These are phyloP conservation scores for Eutypella sp. DNA, from an alignment of 2,329 filamentous ascomycete species.

Conservation along the genomic window DNA sequence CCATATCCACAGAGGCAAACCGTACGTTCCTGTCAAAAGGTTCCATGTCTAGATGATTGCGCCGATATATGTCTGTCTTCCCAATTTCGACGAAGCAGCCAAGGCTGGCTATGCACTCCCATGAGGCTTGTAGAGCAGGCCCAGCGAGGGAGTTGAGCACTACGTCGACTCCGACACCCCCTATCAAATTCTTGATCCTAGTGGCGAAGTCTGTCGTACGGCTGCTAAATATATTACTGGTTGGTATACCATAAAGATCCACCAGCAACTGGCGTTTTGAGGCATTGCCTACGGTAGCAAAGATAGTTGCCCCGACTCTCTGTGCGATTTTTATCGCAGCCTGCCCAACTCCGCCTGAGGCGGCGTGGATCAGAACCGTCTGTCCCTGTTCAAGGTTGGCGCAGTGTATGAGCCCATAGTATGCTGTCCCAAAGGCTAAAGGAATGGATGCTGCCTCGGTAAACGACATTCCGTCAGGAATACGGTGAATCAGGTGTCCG, in stretches of 20 bases:
- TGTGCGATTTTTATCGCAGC: slow-evolving; percentile 15
- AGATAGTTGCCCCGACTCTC: slow-evolving; percentile 20
- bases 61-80: neutral
- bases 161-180: neutral
- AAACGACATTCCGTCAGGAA: slow-evolving; percentile 9
- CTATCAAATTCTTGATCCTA: neutral
- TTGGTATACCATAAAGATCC: neutral
- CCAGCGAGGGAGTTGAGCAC: neutral
- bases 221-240: neutral
- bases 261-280: slow-evolving; percentile 20
- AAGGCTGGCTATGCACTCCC: neutral
- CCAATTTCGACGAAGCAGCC: neutral
- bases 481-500: slow-evolving; percentile 3
- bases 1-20: neutral
- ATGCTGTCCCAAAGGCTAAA: slow-evolving; percentile 21
- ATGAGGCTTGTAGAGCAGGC: neutral
- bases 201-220: neutral
- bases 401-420: slow-evolving; percentile 20
- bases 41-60: neutral
- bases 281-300: slow-evolving; percentile 22
- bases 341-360: slow-evolving; percentile 16
- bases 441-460: slow-evolving; percentile 22
- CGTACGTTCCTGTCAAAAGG: neutral
- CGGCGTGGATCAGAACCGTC: slow-evolving; percentile 19
- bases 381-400: slow-evolving; percentile 20